These are phyloP conservation scores for Phaffia rhodozyma DNA, from an alignment of 1,284 basidiomycete genomes.

Conservation along the genomic window DNA sequence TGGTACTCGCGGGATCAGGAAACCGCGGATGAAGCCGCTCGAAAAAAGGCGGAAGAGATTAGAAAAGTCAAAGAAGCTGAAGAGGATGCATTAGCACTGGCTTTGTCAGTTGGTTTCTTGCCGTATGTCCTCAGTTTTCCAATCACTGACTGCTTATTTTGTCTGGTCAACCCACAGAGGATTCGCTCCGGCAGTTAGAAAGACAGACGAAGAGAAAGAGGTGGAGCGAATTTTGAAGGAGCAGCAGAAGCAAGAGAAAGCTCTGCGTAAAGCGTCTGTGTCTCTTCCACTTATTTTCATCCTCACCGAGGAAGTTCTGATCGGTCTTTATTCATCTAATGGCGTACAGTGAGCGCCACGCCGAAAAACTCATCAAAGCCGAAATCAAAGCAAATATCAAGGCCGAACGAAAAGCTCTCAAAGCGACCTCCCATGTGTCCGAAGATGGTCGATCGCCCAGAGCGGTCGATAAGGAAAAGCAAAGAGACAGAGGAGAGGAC, in stretches of 20 bases:
- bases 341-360: conserved; percentile 7
- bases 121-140: conserved; percentile 21
- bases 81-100: conserved; percentile 68
- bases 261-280: conserved; percentile 17
- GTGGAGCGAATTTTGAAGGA: conserved; percentile 19
- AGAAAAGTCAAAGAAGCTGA: conserved; percentile 69
- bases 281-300: not conserved
- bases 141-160: not conserved
- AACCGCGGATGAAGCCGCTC: conserved; percentile 32
- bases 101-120: conserved; percentile 44
- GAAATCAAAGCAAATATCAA: conserved; percentile 16
- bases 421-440: not conserved
- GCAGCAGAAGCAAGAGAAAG: conserved; percentile 23
- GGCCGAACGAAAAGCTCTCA: conserved; percentile 3
- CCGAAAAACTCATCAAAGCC: conserved; percentile 11
- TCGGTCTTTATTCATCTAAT: not conserved
- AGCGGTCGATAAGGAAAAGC: not conserved
- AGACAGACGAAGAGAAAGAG: conserved; percentile 30
- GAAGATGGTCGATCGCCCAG: not conserved
- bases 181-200: conserved; percentile 27
- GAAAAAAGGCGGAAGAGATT: conserved; percentile 44
- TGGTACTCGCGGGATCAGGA: conserved; percentile 68
- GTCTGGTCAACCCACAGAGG: conserved; percentile 25
- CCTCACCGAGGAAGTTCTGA: not conserved
- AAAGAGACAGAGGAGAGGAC: conserved; percentile 3